These are phyloP conservation scores for Rhytidhysteron rufulum DNA, from an alignment of 2,329 filamentous ascomycete genomes.

Conservation along the genomic window DNA sequence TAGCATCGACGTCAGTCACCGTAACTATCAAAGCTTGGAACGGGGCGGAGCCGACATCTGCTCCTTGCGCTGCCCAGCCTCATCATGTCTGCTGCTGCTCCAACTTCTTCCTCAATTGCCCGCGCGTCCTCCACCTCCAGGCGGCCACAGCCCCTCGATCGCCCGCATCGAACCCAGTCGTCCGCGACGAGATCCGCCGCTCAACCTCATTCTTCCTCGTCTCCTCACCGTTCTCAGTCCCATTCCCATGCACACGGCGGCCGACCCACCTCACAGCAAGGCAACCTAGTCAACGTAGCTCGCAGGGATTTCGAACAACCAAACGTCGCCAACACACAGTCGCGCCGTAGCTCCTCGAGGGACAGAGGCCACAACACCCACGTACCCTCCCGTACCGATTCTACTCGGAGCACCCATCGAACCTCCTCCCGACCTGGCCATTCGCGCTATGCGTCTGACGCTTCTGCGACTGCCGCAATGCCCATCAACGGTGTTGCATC, in stretches of 20 bases:
- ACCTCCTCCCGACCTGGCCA: constrained; percentile 26
- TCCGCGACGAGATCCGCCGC: constrained; percentile 25
- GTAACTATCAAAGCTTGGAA: not conserved
- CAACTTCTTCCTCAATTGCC: constrained; percentile 43
- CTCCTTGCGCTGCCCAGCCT: constrained; percentile 28
- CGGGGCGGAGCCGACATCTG: constrained; percentile 7
- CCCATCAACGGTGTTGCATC: constrained; percentile 34
- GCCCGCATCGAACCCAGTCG: constrained; percentile 35
- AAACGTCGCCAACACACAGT: constrained; percentile 57
- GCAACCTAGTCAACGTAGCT: constrained; percentile 50
- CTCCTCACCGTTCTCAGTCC: constrained; percentile 33
- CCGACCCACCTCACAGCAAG: constrained; percentile 36
- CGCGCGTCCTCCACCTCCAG: constrained; percentile 28
- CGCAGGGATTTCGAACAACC: constrained; percentile 72
- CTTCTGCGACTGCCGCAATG: constrained; percentile 33
- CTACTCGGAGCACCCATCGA: constrained; percentile 42
- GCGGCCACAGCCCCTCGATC: constrained; percentile 23
- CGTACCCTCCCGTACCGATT: constrained; percentile 52
- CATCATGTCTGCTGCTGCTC: constrained; percentile 33
- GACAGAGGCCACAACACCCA: constrained; percentile 50
- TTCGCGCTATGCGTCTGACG: constrained; percentile 45
- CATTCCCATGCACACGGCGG: constrained; percentile 25
- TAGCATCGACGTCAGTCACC: constrained; percentile 12
- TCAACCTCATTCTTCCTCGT: constrained; percentile 22
- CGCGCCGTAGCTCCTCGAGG: constrained; percentile 62